Conservation (phyloP, 306 rosid genomes). For the Sesbania bispinosa region DNA sequence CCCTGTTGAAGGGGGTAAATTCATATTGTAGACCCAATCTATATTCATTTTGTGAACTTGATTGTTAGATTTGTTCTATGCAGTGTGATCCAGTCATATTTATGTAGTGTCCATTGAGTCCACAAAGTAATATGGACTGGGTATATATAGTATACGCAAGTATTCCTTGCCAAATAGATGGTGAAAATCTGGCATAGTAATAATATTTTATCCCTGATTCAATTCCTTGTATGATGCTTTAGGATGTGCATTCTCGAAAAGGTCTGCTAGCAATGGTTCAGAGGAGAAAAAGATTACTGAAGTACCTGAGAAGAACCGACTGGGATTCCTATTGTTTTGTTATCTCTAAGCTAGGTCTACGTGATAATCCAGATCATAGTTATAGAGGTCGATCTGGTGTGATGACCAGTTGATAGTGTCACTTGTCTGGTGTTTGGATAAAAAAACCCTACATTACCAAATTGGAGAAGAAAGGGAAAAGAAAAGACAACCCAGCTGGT, state of each 20-base stretch:
- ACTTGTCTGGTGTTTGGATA: background rate
- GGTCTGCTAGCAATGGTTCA: constrained; percentile 89
- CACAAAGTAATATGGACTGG: too few relatives aligned
- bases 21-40: background rate
- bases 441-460: background rate
- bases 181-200: background rate
- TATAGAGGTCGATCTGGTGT: background rate
- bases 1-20: background rate
- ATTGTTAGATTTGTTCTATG: background rate
- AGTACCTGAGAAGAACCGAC: constrained; percentile 88
- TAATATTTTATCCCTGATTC: constrained; percentile 13
- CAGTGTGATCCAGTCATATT: background rate
- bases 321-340: constrained; percentile 93
- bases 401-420: background rate
- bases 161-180: background rate
- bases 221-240: constrained; percentile 13
- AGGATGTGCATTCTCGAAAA: constrained; percentile 93
- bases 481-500: background rate
- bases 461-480: background rate
- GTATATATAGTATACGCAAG: background rate
- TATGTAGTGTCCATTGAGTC: too few relatives aligned
- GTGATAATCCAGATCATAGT: constrained; percentile 73
- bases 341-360: constrained; percentile 71
- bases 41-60: background rate
- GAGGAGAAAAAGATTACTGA: constrained; percentile 70